Base-by-base conservation (phyloP, 352 stramenopile species). In the Phytopythium litorale region DNA sequence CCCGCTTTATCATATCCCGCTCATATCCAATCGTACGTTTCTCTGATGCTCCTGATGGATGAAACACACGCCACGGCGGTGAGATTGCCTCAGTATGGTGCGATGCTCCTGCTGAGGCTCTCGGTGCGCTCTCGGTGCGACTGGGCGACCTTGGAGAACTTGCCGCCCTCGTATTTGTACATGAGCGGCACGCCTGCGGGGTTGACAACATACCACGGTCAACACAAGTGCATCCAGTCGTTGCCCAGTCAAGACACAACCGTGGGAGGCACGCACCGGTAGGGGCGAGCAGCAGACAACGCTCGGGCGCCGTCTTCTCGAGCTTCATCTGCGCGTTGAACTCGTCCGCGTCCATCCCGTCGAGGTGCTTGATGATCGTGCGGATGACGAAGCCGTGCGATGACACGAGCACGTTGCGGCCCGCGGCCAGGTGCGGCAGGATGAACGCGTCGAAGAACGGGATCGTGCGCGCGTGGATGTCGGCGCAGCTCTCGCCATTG, bases 251-350 rank as follows among this genome's bases (percentile, higher is more conserved):
- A 7, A 32, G 28, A 32, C 28, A 32, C 28, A 32, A 32, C 28
- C 28, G 5, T 32, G 28, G 3, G 28, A 32, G 3, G 1, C 21
- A 60, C 63, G 49, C 71, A 89, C 84, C 84, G 30, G 84, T 94
- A 0, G 85, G 82, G 23, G 85, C 85, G 7, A 94, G 67, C 52
- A 94, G 60, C 51, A 88, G 66, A 66, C 85, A 94, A 28, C 80
- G 77, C 56, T 89, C 83, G 5, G 85, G 85, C 6, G 82, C 78
- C 58, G 77, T 78, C 63, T 94, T 94, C 65, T 94, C 85, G 50
- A 94, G 66, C 67, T 85, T 84, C 85, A 94, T 94, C 64, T 94
- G 85, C 37, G 82, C 79, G 46, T 84, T 87, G 62, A 91, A 94
- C 53, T 81, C 76, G 21, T 78, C 60, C 19, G 89, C 79, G 61